Evolutionary conservation across 2,329 filamentous ascomycete genomes (phyloP).

Genomic region (Epichloe coenophiala): DNA sequence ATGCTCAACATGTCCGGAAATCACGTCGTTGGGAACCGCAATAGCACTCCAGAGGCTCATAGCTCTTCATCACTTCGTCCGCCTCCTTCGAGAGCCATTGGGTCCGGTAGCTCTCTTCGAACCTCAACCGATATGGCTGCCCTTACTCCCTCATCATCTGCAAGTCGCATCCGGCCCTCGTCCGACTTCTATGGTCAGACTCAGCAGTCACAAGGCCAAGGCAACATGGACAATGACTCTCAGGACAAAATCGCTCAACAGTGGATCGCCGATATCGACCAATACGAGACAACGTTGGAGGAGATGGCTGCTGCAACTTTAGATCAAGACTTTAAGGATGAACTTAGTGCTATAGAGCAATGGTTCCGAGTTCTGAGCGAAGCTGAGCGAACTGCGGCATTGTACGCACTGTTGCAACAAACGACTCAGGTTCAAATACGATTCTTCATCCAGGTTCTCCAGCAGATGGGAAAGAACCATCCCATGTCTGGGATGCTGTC

Average conservation of each 20-base stretch:
- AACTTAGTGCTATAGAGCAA: slow-evolving; percentile 96
- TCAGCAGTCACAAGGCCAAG: slow-evolving; percentile 54
- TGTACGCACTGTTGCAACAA: slow-evolving; percentile 93
- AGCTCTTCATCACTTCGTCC: slow-evolving; percentile 72
- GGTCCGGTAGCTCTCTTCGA: slow-evolving; percentile 72
- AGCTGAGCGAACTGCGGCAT: slow-evolving; percentile 84
- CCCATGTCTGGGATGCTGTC: slow-evolving; percentile 94
- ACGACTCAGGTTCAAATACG: slow-evolving; percentile 97
- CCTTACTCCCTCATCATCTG: slow-evolving; percentile 51
- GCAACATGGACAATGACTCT: slow-evolving; percentile 59
- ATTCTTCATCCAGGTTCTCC: slow-evolving; percentile 96
- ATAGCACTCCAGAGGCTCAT: slow-evolving; percentile 89
- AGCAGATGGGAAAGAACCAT: slow-evolving; percentile 98
- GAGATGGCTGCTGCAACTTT: slow-evolving; percentile 98
- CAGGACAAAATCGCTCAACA: slow-evolving; percentile 92
- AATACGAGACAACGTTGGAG: slow-evolving; percentile 96
- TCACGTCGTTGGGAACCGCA: slow-evolving; percentile 68
- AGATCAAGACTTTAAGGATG: slow-evolving; percentile 98
- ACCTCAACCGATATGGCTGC: slow-evolving; percentile 93
- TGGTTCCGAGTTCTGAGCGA: slow-evolving; percentile 98
- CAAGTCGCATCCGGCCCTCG: slow-evolving; percentile 77
- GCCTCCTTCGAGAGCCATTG: slow-evolving; percentile 63
- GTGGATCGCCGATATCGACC: slow-evolving; percentile 98
- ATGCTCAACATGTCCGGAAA: slow-evolving; percentile 55
- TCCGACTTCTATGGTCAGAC: slow-evolving; percentile 86